Conservation (phyloP, 345 rosid species). For the Gossypium raimondii region DNA sequence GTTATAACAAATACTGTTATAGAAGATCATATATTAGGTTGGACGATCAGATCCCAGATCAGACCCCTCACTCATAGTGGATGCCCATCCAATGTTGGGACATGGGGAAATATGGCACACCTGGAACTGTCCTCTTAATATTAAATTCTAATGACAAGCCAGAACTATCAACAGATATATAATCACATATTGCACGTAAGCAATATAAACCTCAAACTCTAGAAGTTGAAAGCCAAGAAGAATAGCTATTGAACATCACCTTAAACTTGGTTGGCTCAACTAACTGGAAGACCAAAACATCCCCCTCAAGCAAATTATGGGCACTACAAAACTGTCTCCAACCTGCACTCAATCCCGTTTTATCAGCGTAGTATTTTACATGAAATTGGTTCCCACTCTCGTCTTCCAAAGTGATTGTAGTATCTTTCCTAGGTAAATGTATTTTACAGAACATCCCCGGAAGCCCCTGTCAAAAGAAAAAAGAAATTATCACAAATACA, state of each 20-base stretch:
- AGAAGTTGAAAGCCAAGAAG: neutral
- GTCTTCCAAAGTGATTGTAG: constrained; percentile 49
- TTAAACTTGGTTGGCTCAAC: constrained; percentile 54
- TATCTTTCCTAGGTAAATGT: constrained; percentile 47
- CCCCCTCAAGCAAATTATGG: constrained; percentile 73
- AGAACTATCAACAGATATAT: neutral
- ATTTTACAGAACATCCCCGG: constrained; percentile 68
- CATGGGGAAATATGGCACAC: neutral
- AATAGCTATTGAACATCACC: constrained; percentile 35
- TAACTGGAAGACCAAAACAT: constrained; percentile 74
- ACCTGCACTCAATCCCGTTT: constrained; percentile 89
- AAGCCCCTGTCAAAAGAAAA: constrained; percentile 50
- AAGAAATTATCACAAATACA: neutral
- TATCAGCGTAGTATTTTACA: constrained; percentile 52
- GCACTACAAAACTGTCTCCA: constrained; percentile 74
- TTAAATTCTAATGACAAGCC: neutral
- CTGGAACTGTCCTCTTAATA: neutral
- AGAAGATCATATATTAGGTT: neutral
- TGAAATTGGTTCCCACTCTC: constrained; percentile 37
- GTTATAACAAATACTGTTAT: neutral
- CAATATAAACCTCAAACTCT: neutral
- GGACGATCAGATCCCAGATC: neutral
- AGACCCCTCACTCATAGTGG: neutral
- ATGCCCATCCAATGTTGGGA: neutral
- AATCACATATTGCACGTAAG: neutral